Evolutionary conservation across 805 yeast species (phyloP).

Genomic region (Blastobotrys parvus): DNA sequence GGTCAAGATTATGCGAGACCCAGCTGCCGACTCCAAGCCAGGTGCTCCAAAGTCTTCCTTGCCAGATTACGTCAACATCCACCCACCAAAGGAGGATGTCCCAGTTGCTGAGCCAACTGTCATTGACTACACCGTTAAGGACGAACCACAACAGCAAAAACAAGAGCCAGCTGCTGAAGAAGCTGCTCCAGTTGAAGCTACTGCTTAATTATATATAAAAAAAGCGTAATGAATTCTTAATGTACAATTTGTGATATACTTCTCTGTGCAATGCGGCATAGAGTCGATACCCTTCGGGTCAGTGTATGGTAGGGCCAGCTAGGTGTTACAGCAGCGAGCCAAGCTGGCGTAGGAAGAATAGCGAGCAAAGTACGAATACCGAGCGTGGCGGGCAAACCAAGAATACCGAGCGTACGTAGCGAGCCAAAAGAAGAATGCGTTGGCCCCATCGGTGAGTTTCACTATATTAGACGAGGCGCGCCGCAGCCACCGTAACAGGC

Average conservation of each 20-base stretch:
- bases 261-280: too few relatives aligned
- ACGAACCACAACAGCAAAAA: slow-evolving; percentile 5
- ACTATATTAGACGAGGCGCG: too few relatives aligned
- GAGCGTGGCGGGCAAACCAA: too few relatives aligned
- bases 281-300: too few relatives aligned
- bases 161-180: slow-evolving; percentile 6
- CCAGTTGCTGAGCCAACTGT: slow-evolving; percentile 58
- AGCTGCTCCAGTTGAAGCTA: slow-evolving; percentile 27
- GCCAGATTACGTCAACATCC: slow-evolving; percentile 90
- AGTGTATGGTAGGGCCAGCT: too few relatives aligned
- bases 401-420: too few relatives aligned
- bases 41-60: slow-evolving; percentile 45
- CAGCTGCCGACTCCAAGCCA: slow-evolving; percentile 41
- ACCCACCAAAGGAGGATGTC: slow-evolving; percentile 88
- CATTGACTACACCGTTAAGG: slow-evolving; percentile 53
- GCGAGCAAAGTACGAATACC: too few relatives aligned
- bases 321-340: too few relatives aligned
- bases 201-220: background rate
- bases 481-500: too few relatives aligned
- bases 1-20: slow-evolving; percentile 99
- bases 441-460: too few relatives aligned
- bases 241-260: background rate
- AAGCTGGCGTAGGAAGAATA: too few relatives aligned
- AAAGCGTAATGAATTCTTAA: background rate
- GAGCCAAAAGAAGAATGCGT: too few relatives aligned